phyloP scores from a whole-genome alignment of 352 stramenopile genomes.

The Globisporangium okanoganense region DNA sequence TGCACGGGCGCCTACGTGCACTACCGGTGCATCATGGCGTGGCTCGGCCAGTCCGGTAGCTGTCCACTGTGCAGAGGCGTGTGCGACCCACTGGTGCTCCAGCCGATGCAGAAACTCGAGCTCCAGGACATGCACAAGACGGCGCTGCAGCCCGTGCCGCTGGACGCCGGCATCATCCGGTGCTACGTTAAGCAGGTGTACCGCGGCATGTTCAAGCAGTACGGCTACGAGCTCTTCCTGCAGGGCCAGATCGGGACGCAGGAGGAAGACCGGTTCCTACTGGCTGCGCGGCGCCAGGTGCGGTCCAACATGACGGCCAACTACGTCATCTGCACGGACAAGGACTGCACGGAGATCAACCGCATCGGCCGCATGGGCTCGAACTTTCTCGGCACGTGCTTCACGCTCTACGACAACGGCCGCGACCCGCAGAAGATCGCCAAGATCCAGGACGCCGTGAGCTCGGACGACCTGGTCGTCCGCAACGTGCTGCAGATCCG shows the following conservation, averaged over 20 bases:
- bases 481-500: conserved; percentile 87
- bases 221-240: conserved; percentile 80
- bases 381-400: conserved; percentile 85
- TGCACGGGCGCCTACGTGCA: conserved; percentile 81
- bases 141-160: conserved; percentile 67
- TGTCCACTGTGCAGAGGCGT: conserved; percentile 78
- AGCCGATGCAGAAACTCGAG: conserved; percentile 82
- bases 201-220: conserved; percentile 85
- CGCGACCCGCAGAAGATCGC: conserved; percentile 84
- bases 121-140: conserved; percentile 77
- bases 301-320: conserved; percentile 88
- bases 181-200: conserved; percentile 89
- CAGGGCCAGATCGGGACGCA: conserved; percentile 82
- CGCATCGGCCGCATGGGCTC: conserved; percentile 87
- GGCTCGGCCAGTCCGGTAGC: conserved; percentile 78
- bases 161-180: conserved; percentile 83
- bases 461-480: conserved; percentile 52
- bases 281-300: conserved; percentile 74
- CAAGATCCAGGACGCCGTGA: conserved; percentile 84
- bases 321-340: conserved; percentile 84
- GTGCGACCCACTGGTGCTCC: conserved; percentile 76
- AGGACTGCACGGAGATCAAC: conserved; percentile 62
- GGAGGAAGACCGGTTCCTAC: conserved; percentile 77
- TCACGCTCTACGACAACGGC: conserved; percentile 87
- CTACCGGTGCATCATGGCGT: conserved; percentile 88